Evolutionary conservation across 345 rosid genomes (phyloP).

Genomic region (Citropsis articulata): DNA sequence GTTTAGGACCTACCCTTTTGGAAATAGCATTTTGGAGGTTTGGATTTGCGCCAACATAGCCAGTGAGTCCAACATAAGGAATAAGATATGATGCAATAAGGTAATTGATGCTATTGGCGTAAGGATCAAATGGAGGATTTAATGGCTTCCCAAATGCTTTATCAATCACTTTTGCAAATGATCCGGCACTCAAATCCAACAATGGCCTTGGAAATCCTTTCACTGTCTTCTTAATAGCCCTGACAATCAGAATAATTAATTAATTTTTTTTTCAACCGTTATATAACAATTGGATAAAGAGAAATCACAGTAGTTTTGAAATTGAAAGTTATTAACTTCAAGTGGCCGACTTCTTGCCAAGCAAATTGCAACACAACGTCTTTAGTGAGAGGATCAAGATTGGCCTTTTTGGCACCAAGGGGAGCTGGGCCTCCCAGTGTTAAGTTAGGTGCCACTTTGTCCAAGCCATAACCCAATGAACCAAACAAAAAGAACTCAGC

Average conservation of each 20-base stretch:
- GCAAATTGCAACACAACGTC: conserved; percentile 75
- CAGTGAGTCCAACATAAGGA: conserved; percentile 83
- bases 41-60: conserved; percentile 73
- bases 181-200: conserved; percentile 52
- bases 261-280: no score
- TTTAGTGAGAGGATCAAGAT: conserved; percentile 49
- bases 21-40: conserved; percentile 44
- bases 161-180: conserved; percentile 55
- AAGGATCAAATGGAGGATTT: conserved; percentile 70
- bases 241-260: conserved; percentile 17
- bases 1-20: neutral
- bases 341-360: conserved; percentile 87
- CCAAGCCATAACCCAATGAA: conserved; percentile 74
- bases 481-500: conserved; percentile 88
- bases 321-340: conserved; percentile 36
- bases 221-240: conserved; percentile 63
- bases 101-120: conserved; percentile 47
- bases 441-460: conserved; percentile 67
- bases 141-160: conserved; percentile 48
- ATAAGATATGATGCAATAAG: conserved; percentile 69
- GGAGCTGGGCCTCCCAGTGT: conserved; percentile 80
- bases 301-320: conserved; percentile 13
- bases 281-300: no score
- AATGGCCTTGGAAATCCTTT: conserved; percentile 82
- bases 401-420: conserved; percentile 56